phyloP scores from a whole-genome alignment of 805 yeast genomes.

The Candida qinlingensis region DNA sequence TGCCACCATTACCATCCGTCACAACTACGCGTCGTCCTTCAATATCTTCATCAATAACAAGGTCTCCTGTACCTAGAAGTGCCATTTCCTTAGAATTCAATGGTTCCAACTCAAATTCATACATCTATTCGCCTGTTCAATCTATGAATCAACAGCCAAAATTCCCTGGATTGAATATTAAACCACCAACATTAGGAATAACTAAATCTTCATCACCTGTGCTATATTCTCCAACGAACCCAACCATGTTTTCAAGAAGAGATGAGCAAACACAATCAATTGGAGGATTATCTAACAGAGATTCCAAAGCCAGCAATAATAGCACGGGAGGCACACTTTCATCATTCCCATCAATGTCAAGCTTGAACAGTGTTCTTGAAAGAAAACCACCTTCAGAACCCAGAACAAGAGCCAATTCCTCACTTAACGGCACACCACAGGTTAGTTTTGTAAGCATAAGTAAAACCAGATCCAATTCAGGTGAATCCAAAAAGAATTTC shows the following conservation, averaged over 20 bases:
- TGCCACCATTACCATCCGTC: slow-evolving; percentile 31
- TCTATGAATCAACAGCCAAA: slow-evolving; percentile 3
- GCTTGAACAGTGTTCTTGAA: slow-evolving; percentile 12
- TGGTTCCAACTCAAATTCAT: slow-evolving; percentile 22
- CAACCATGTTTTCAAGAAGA: slow-evolving; percentile 12
- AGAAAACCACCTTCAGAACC: slow-evolving; percentile 10
- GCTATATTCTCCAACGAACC: slow-evolving; percentile 19
- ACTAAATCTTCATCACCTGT: slow-evolving; percentile 22
- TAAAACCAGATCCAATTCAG: slow-evolving; percentile 6
- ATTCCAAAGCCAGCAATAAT: not conserved
- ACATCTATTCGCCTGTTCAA: slow-evolving; percentile 20
- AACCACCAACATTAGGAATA: slow-evolving; percentile 16
- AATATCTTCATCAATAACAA: slow-evolving; percentile 19
- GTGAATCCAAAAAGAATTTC: not conserved
- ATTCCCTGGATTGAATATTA: slow-evolving; percentile 12
- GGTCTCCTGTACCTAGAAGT: slow-evolving; percentile 22
- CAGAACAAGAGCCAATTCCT: slow-evolving; percentile 10
- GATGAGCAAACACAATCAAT: slow-evolving; percentile 11
- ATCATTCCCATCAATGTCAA: slow-evolving; percentile 23
- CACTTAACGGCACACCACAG: not conserved
- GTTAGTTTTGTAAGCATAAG: slow-evolving; percentile 1
- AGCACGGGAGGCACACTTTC: slow-evolving; percentile 2
- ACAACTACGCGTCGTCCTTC: slow-evolving; percentile 27
- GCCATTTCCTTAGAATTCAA: slow-evolving; percentile 20
- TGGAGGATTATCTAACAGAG: not conserved